phyloP scores from a whole-genome alignment of 805 yeast species.

The Hanseniaspora pseudoguilliermondii region DNA sequence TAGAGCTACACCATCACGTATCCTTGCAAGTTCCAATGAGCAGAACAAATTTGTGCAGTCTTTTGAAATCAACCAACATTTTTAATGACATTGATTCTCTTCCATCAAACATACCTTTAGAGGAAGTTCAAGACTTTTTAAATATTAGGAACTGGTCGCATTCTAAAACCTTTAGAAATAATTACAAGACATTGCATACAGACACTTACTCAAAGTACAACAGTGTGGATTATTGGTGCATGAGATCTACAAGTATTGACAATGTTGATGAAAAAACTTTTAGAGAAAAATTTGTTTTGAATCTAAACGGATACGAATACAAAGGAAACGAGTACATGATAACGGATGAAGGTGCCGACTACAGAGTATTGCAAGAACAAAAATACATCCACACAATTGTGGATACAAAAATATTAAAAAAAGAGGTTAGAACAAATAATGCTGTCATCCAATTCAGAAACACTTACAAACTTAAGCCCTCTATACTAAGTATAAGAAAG shows the following conservation, averaged over 20 bases:
- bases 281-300: slow-evolving; percentile 22
- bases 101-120: neutral
- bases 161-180: slow-evolving; percentile 4
- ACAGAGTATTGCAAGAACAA: slow-evolving; percentile 26
- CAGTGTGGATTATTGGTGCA: slow-evolving; percentile 27
- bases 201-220: slow-evolving; percentile 18
- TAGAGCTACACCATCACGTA: too few relatives aligned
- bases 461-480: slow-evolving; percentile 29
- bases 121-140: neutral
- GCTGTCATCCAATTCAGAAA: slow-evolving; percentile 25
- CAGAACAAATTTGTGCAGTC: neutral
- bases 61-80: neutral
- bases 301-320: slow-evolving; percentile 24
- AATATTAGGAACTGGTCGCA: neutral
- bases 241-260: slow-evolving; percentile 24
- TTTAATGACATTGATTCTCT: neutral
- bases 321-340: slow-evolving; percentile 17
- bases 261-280: slow-evolving; percentile 9
- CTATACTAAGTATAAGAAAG: slow-evolving; percentile 26
- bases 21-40: neutral
- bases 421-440: slow-evolving; percentile 10
- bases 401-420: slow-evolving; percentile 18
- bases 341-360: slow-evolving; percentile 18
- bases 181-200: slow-evolving; percentile 26
- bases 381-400: slow-evolving; percentile 28